These are phyloP conservation scores for Cyphellophora europaea DNA, from an alignment of 2,329 filamentous ascomycete genomes.

Conservation along the genomic window DNA sequence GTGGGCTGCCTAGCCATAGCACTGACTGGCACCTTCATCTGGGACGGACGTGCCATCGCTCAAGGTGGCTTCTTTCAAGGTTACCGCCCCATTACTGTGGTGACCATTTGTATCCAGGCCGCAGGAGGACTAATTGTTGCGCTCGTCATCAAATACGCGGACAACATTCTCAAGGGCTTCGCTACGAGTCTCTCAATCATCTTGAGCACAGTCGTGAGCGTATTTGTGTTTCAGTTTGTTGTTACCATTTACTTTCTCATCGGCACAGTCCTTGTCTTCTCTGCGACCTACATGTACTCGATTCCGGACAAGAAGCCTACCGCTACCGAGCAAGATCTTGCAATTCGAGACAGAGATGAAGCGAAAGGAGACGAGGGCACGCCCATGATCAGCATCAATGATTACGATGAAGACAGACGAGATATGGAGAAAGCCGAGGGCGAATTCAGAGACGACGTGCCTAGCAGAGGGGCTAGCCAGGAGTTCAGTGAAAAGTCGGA, in stretches of 20 bases:
- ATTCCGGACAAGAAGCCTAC: slow-evolving; percentile 24
- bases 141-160: slow-evolving; percentile 70
- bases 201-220: slow-evolving; percentile 72
- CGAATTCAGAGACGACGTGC: background rate
- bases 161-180: slow-evolving; percentile 90
- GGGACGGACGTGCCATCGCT: slow-evolving; percentile 74
- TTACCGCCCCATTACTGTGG: slow-evolving; percentile 88
- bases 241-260: slow-evolving; percentile 57
- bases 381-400: slow-evolving; percentile 9
- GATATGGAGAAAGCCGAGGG: background rate
- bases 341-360: slow-evolving; percentile 4
- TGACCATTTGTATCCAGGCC: slow-evolving; percentile 71
- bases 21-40: slow-evolving; percentile 72
- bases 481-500: background rate
- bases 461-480: background rate
- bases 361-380: slow-evolving; percentile 5
- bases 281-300: slow-evolving; percentile 78
- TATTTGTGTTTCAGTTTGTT: slow-evolving; percentile 71
- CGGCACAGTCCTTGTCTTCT: slow-evolving; percentile 68
- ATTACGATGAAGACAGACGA: slow-evolving; percentile 11
- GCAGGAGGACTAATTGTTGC: slow-evolving; percentile 75
- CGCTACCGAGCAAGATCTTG: background rate
- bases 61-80: slow-evolving; percentile 86
- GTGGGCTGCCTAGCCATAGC: slow-evolving; percentile 90
- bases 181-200: slow-evolving; percentile 87